These are phyloP conservation scores for Myxozyma nipponensis DNA, from an alignment of 805 yeast species.

Conservation along the genomic window DNA sequence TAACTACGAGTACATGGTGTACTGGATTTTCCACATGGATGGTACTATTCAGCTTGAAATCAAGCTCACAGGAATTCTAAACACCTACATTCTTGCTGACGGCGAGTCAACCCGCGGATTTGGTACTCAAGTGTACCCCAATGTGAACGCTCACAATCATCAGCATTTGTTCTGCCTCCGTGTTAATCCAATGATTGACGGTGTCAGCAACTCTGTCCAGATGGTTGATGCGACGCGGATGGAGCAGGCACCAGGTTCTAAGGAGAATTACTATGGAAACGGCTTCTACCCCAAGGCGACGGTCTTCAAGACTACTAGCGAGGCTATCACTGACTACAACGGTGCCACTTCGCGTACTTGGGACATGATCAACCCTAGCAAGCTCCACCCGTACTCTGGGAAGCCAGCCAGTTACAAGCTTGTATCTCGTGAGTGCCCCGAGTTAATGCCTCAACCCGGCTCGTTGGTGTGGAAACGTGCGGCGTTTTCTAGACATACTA, in stretches of 20 bases:
- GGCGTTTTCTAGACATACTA: conserved; percentile 67
- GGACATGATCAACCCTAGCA: conserved; percentile 72
- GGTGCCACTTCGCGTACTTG: conserved; percentile 66
- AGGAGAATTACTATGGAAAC: conserved; percentile 74
- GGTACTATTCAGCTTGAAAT: conserved; percentile 77
- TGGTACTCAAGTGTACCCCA: conserved; percentile 78
- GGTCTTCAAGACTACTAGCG: conserved; percentile 57
- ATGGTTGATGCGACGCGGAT: conserved; percentile 60
- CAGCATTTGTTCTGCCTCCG: conserved; percentile 78
- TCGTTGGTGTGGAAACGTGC: conserved; percentile 77
- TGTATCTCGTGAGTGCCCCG: conserved; percentile 71
- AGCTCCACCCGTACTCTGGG: conserved; percentile 63
- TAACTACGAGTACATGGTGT: conserved; percentile 78
- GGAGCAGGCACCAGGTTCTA: conserved; percentile 57
- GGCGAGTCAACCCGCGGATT: conserved; percentile 68
- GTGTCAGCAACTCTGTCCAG: conserved; percentile 72
- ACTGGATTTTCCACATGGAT: conserved; percentile 80
- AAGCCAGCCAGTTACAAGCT: conserved; percentile 74
- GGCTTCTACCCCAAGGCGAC: conserved; percentile 66
- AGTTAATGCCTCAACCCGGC: conserved; percentile 67
- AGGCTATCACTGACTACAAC: conserved; percentile 57
- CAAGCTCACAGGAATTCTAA: conserved; percentile 77
- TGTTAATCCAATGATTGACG: conserved; percentile 77
- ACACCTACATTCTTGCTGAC: conserved; percentile 62
- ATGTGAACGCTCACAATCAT: conserved; percentile 80